Evolutionary conservation across 208 protist genomes (phyloP), one percentile per base, ranked within the genome.

Genomic region (Acanthamoeba castellanii): DNA sequence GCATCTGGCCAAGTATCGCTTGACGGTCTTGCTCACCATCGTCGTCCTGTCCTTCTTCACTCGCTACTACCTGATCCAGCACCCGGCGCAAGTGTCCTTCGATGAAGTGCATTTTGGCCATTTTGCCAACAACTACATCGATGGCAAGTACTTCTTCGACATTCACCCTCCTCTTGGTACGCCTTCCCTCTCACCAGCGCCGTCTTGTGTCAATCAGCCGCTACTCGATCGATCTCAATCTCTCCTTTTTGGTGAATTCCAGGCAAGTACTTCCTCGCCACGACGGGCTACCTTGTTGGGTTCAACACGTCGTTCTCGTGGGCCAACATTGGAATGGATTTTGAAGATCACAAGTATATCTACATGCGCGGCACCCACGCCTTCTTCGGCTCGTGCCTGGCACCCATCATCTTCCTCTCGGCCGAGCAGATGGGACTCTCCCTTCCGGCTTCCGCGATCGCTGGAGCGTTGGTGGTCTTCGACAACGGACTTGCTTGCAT

Each of bases 91-190:
- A 64, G 94, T 95, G n/a, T 88, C 90, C 57, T 95, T 95, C 45
- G 94, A 95, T 76, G 94, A 95, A 66, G 61, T 94, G 25, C 94
- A 96, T 74, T 96, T 96, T 57, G 95, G 95, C 55, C 82, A 95
- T 34, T 96, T 96, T 42, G 52, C 81, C 11, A 90, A 52, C 37
- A 66, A 37, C 50, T 95, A 94, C 57, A 27, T 96, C 32, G 42
- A 45, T 20, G 90, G 95, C 76, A 50, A 82, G 42, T 89, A 96
- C 70, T 96, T 94, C 66, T 96, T 96, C 47, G 95, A 96, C 61
- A 96, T 96, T 90, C 95, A 96, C 61, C 95, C 95, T 37, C 95
- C 95, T 7, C 42, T 95, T n/a, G 95, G 82, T 32, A 95, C 81
- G 3, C 27, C 16, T n/a, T 78, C 30, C 70, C 3, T 78, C n/a